Conservation (phyloP, 176 grass and related monocot species). For the Phoenix roebelenii region DNA sequence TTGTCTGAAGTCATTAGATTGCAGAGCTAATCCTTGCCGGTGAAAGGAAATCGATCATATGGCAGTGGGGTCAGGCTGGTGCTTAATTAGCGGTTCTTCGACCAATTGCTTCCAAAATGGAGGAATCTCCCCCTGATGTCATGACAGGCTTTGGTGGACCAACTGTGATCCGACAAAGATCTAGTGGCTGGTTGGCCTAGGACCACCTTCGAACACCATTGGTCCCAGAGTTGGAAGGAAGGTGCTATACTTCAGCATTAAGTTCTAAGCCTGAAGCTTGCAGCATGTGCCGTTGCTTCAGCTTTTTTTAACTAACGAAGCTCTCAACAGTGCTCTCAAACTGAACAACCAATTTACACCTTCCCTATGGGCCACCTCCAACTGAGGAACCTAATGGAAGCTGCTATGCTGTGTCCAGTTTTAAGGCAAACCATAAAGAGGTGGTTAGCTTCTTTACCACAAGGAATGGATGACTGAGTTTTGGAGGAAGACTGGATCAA, state of each 20-base stretch:
- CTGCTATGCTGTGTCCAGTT: too few species aligned
- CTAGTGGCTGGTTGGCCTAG: not conserved
- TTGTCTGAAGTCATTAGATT: too few species aligned
- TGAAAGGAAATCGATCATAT: too few species aligned
- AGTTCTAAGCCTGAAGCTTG: not conserved
- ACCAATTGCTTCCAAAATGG: not conserved
- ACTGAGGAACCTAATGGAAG: too few species aligned
- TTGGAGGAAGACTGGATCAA: too few species aligned
- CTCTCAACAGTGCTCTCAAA: not conserved
- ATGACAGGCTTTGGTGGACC: not conserved
- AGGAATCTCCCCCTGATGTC: not conserved
- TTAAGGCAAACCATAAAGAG: too few species aligned
- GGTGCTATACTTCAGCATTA: not conserved
- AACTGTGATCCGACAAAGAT: not conserved
- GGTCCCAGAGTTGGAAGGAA: not conserved
- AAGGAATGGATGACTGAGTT: too few species aligned
- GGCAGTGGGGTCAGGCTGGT: too few species aligned
- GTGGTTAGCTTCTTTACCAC: too few species aligned
- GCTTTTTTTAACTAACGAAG: not conserved
- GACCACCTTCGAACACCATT: not conserved
- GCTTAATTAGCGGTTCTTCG: not conserved
- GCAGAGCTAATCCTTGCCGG: too few species aligned
- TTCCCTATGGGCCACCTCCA: not conserved
- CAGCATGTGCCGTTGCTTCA: not conserved
- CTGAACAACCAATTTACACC: slow-evolving; percentile 2